Evolutionary conservation across 495 filamentous ascomycete species (phyloP).

Genomic region (Lasiosphaeria hispida): DNA sequence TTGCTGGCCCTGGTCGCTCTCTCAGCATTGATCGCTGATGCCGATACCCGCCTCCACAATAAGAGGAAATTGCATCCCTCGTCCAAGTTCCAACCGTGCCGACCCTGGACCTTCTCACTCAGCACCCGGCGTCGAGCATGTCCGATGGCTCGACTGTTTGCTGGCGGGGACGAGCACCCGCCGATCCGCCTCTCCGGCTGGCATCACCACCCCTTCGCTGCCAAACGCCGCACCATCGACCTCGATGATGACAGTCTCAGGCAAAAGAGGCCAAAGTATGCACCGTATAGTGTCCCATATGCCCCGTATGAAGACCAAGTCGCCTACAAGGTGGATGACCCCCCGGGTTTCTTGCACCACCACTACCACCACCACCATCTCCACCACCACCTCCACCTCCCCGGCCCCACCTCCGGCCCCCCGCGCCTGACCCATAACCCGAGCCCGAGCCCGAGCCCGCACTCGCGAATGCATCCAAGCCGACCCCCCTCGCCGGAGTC

Average conservation of each 20-base stretch:
- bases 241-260: slow-evolving; percentile 16
- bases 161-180: slow-evolving; percentile 33
- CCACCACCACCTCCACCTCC: slow-evolving; percentile 1
- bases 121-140: slow-evolving; percentile 25
- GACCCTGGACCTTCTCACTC: neutral
- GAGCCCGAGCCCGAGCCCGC: slow-evolving; percentile 10
- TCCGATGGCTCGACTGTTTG: slow-evolving; percentile 33
- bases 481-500: slow-evolving; percentile 10
- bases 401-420: slow-evolving; percentile 9
- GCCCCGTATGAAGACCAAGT: slow-evolving; percentile 13
- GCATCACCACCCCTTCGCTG: slow-evolving; percentile 15
- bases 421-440: slow-evolving; percentile 1
- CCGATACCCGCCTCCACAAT: too few species aligned
- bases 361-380: slow-evolving; percentile 8
- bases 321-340: slow-evolving; percentile 18
- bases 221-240: slow-evolving; percentile 29
- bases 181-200: slow-evolving; percentile 19
- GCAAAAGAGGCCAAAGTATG: slow-evolving; percentile 26
- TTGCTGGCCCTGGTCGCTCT: neutral
- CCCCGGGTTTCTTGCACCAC: neutral
- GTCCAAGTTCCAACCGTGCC: neutral
- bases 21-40: neutral
- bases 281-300: slow-evolving; percentile 2
- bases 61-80: too few species aligned
- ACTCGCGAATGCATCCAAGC: neutral